Evolutionary conservation across 352 stramenopile species (phyloP), one percentile per base, ranked within the genome.

Genomic region (Albugo candida): DNA sequence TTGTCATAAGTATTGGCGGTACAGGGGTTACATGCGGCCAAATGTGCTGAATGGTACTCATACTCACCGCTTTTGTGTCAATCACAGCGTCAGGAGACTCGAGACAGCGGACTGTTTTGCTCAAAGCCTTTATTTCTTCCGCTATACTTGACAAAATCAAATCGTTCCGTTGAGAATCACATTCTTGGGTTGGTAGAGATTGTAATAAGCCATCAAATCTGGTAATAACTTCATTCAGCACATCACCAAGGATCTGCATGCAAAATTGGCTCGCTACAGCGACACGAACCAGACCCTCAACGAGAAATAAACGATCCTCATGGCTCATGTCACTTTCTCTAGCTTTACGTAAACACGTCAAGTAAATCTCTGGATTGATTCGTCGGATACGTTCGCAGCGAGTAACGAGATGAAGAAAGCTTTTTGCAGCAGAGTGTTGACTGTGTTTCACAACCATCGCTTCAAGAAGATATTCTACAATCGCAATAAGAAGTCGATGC

Each of bases 361-460:
- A 43, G 19, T 82, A 53, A 31, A 63, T 60, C 4, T 42, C 60
- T 2, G 72, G 65, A 5, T 59, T 45, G 59, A 84, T 64, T 21
- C 79, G 49, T 31, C 54, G 36, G 17, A 82, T 59, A 47, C 63
- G 73, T 10, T 24, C 31, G 13, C 72, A 82, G 24, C 45, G 59
- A 2, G 65, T 81, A 14, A 63, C 56, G 38, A 82, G 53, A 56
- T 84, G 72, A 69, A 84, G 81, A 38, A 84, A 81, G 47, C 72
- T 84, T 49, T 60, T 78, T 1, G 69, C 66, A 37, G 72, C 69
- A 50, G 67, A 70, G 2, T 57, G 17, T 21, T 63, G 60, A 49
- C 72, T 78, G 24, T 45, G 27, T 5, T 41, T 43, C 13, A 67
- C 40, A 0, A 52, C 47, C 37, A 84, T 51, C 0, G 72, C 72